Evolutionary conservation across 768 basidiomycete species (phyloP).

Genomic region (Russula dissimulans): DNA sequence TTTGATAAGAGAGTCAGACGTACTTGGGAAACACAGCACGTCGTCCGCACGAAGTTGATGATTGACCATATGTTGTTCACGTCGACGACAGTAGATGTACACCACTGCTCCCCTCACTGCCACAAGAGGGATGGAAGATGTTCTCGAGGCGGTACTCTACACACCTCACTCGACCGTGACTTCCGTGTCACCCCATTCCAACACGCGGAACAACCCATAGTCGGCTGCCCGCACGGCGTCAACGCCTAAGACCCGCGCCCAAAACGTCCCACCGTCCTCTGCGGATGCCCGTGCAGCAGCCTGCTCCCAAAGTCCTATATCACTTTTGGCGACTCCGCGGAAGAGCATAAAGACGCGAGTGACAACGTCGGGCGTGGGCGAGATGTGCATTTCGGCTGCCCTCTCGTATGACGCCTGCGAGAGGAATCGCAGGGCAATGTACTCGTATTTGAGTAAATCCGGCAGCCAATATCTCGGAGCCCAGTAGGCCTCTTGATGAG

Average conservation of each 20-base stretch:
- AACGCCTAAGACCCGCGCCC: slow-evolving; percentile 31
- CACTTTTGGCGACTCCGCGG: slow-evolving; percentile 26
- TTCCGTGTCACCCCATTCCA: slow-evolving; percentile 36
- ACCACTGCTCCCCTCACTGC: too few relatives aligned
- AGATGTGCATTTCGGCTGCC: slow-evolving; percentile 31
- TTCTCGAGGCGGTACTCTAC: not conserved
- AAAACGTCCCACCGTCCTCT: slow-evolving; percentile 22
- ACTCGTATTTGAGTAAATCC: slow-evolving; percentile 30
- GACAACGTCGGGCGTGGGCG: slow-evolving; percentile 35
- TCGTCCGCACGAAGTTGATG: too few relatives aligned
- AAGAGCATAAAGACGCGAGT: slow-evolving; percentile 43
- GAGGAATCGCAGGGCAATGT: slow-evolving; percentile 38
- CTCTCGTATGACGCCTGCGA: slow-evolving; percentile 35
- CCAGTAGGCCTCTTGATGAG: not conserved
- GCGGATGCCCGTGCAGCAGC: slow-evolving; percentile 20
- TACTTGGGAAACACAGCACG: not conserved
- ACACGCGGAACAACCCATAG: slow-evolving; percentile 28
- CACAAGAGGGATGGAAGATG: too few relatives aligned
- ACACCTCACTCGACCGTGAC: not conserved
- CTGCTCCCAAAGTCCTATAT: slow-evolving; percentile 24
- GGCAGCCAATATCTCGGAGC: slow-evolving; percentile 35
- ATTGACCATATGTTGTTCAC: too few relatives aligned
- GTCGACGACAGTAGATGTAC: too few relatives aligned
- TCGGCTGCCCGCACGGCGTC: slow-evolving; percentile 25
- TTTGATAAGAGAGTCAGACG: too few relatives aligned